phyloP scores from a whole-genome alignment of 352 stramenopile genomes.

The Phytophthora pinifolia region DNA sequence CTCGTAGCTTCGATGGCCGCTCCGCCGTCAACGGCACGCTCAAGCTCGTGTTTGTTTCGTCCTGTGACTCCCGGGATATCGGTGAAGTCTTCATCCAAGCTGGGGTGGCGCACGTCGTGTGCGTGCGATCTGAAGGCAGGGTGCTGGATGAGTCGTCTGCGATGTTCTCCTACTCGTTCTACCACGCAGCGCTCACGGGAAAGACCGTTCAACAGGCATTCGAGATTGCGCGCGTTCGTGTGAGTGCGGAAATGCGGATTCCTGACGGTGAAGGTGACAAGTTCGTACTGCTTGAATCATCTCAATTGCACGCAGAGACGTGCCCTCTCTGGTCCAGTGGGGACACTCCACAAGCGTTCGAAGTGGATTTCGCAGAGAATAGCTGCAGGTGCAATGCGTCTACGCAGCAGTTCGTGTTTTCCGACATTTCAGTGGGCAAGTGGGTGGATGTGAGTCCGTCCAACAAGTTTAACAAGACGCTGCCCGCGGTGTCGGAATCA shows the following conservation, averaged over 20 bases:
- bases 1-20: slow-evolving; percentile 31
- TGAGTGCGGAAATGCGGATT: slow-evolving; percentile 70
- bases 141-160: slow-evolving; percentile 73
- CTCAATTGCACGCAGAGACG: slow-evolving; percentile 50
- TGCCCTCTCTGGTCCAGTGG: slow-evolving; percentile 41
- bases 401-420: slow-evolving; percentile 62
- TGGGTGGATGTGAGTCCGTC: slow-evolving; percentile 74
- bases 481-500: slow-evolving; percentile 61
- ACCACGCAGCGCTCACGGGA: slow-evolving; percentile 66
- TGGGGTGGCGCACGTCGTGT: slow-evolving; percentile 76
- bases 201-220: slow-evolving; percentile 81
- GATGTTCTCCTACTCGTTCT: slow-evolving; percentile 81
- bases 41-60: slow-evolving; percentile 84
- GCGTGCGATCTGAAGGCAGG: slow-evolving; percentile 64
- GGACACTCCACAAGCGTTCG: slow-evolving; percentile 38
- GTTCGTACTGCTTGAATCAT: slow-evolving; percentile 77
- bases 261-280: slow-evolving; percentile 68
- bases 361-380: slow-evolving; percentile 50
- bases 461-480: slow-evolving; percentile 70
- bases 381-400: slow-evolving; percentile 57
- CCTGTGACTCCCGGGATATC: slow-evolving; percentile 76
- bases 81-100: slow-evolving; percentile 80
- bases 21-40: slow-evolving; percentile 37
- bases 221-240: slow-evolving; percentile 67
- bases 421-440: slow-evolving; percentile 70